Evolutionary conservation across 2,329 filamentous ascomycete genomes (phyloP), one percentile per base, ranked within the genome.

Genomic region (Hymenotorrendiella dingleyae): DNA sequence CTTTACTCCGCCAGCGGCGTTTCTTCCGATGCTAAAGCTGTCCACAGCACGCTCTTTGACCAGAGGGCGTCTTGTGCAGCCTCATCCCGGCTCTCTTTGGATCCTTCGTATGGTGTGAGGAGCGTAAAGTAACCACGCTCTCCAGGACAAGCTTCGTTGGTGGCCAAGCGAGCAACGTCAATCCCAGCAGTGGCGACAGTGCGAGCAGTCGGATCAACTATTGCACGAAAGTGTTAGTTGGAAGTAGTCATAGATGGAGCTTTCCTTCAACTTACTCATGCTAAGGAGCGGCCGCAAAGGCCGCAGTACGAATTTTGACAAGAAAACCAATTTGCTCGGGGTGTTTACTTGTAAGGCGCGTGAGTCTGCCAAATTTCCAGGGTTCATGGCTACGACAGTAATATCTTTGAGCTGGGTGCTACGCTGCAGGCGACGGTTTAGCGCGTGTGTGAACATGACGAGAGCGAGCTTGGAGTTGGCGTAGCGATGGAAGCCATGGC

Each of bases 401-500:
- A 63, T 57, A 2, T 57, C 52, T 9, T 37, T 54, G 8, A 62
- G 42, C 9, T 42, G 42, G 12, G 47, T 35, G 28, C n/a, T n/a
- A n/a, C 62, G 51, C 57, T 43, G n/a, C 21, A 38, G 20, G 14
- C 24, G 16, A 4, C 28, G 19, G 29, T 67, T 69, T 12, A 72
- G 47, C 17, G 64, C 63, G 43, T 68, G 64, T 47, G 60, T 63
- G 48, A 63, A 65, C 52, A 64, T 66, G 5, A 67, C 51, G 9
- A 64, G 54, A 3, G 62, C 67, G 2, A 47, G 49, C 49, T 71
- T 72, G 1, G 65, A 63, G 14, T 61, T 63, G 2, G 59, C 68
- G 49, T 72, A 73, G 40, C 66, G 56, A 40, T 67, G 61, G 24
- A 69, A 70, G 3, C 69, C 68, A 4, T 57, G 54, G 3, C 63